Evolutionary conservation across 2,329 filamentous ascomycete genomes (phyloP).

Genomic region (Fusarium subtropicale): DNA sequence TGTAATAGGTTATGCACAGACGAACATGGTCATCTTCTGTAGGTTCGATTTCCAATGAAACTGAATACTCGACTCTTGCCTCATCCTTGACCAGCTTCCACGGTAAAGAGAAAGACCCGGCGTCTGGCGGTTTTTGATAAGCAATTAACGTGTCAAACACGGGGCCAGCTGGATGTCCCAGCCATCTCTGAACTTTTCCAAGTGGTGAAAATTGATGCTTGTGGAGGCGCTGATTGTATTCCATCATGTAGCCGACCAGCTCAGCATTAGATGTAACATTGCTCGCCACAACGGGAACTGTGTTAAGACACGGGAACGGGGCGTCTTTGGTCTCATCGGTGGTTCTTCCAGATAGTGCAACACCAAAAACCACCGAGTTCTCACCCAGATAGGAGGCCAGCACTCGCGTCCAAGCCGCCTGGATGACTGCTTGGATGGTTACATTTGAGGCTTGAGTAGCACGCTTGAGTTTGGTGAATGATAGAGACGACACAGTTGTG

Average conservation of each 20-base stretch:
- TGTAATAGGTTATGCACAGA: constrained; percentile 74
- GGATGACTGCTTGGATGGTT: constrained; percentile 80
- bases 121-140: constrained; percentile 72
- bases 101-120: constrained; percentile 44
- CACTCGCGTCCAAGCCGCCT: constrained; percentile 82
- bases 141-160: constrained; percentile 89
- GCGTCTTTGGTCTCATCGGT: constrained; percentile 68
- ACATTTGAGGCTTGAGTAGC: constrained; percentile 69
- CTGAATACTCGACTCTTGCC: constrained; percentile 78
- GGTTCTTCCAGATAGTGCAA: constrained; percentile 81
- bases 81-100: constrained; percentile 75
- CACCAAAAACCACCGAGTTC: constrained; percentile 77
- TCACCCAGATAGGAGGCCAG: constrained; percentile 84
- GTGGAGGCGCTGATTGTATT: constrained; percentile 71
- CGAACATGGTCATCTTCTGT: constrained; percentile 59
- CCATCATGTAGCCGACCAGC: constrained; percentile 72
- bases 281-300: constrained; percentile 76
- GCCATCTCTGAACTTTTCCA: constrained; percentile 76
- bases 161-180: constrained; percentile 71
- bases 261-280: constrained; percentile 65
- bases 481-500: constrained; percentile 51
- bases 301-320: constrained; percentile 84
- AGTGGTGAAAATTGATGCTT: constrained; percentile 79
- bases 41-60: constrained; percentile 84
- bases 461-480: constrained; percentile 62